Percentiles rank a stretch among this genome's conserved stretches.
Evolutionary conservation across 1,284 basidiomycete species (phyloP).

Genomic region (Gymnopus androsaceus): DNA sequence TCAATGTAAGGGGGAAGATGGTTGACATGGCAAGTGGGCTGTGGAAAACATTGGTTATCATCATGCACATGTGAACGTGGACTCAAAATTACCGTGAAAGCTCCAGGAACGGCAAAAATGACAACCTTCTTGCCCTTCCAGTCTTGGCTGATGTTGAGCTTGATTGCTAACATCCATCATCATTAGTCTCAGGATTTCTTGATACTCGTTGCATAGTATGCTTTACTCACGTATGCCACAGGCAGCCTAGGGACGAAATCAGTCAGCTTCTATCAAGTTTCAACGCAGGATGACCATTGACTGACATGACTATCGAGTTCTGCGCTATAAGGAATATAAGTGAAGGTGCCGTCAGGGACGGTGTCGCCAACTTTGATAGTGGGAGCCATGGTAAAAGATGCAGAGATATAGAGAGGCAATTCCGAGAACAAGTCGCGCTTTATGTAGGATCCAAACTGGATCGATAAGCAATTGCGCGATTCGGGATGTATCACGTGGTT

Average conservation of each 20-base stretch:
- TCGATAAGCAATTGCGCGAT: no score
- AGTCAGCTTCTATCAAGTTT: conserved; percentile 16
- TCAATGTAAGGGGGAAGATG: conserved; percentile 74
- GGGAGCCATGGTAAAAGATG: conserved; percentile 15
- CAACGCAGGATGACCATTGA: conserved; percentile 22
- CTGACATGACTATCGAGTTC: conserved; percentile 66
- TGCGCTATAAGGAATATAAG: conserved; percentile 63
- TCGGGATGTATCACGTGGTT: no score
- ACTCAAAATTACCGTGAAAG: conserved; percentile 64
- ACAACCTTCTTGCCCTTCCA: conserved; percentile 88
- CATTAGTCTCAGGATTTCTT: neutral
- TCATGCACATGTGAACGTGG: neutral
- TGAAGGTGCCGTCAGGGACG: conserved; percentile 65
- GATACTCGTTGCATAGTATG: conserved; percentile 4
- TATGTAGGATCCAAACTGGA: no score
- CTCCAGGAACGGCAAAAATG: conserved; percentile 76
- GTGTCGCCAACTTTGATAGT: conserved; percentile 58
- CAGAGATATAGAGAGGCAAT: neutral
- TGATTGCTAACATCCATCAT: conserved; percentile 40
- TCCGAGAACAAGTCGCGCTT: no score
- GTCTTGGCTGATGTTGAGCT: conserved; percentile 53
- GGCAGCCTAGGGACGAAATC: conserved; percentile 39
- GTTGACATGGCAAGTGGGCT: conserved; percentile 75
- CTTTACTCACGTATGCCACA: conserved; percentile 66
- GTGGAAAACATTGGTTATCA: no score